phyloP scores from a whole-genome alignment of 2,329 filamentous ascomycete species.

The Blumeria hordei region DNA sequence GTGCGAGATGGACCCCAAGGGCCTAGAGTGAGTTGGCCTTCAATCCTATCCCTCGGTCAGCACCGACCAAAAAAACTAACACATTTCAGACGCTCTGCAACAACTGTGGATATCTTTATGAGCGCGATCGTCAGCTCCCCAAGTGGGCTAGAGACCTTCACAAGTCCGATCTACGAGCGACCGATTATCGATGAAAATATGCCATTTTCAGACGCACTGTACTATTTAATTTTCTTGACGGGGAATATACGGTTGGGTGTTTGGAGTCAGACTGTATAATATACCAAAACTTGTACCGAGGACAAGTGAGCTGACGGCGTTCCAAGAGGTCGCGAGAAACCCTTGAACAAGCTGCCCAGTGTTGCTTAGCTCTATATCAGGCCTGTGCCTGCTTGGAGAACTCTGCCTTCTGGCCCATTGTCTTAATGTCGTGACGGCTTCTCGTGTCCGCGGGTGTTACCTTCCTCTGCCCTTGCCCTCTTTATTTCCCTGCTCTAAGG shows the following conservation, averaged over 20 bases:
- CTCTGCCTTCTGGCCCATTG: too few relatives aligned
- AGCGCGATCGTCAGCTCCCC: slow-evolving; percentile 65
- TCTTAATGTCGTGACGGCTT: too few relatives aligned
- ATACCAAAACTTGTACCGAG: too few relatives aligned
- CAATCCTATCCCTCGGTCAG: not conserved
- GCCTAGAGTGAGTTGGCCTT: slow-evolving; percentile 38
- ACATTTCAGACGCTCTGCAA: slow-evolving; percentile 50
- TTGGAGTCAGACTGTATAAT: not conserved
- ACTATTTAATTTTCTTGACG: too few relatives aligned
- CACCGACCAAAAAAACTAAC: not conserved
- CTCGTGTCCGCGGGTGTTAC: too few relatives aligned
- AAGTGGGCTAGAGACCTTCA: slow-evolving; percentile 53
- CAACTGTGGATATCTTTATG: slow-evolving; percentile 76
- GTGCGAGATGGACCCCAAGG: slow-evolving; percentile 77
- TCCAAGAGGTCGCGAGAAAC: too few relatives aligned
- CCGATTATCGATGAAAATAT: slow-evolving; percentile 12
- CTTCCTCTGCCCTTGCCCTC: too few relatives aligned
- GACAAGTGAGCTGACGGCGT: too few relatives aligned
- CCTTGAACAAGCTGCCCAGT: too few relatives aligned
- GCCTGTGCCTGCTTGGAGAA: too few relatives aligned
- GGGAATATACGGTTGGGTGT: not conserved
- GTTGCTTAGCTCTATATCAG: too few relatives aligned
- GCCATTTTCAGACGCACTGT: not conserved
- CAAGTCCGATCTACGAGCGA: slow-evolving; percentile 12
- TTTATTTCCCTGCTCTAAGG: too few relatives aligned